A percentile compares a stretch with the other conserved stretches of the same genome.
Conservation (phyloP, 2,329 filamentous ascomycete species). For the Sporothrix schenckii region DNA sequence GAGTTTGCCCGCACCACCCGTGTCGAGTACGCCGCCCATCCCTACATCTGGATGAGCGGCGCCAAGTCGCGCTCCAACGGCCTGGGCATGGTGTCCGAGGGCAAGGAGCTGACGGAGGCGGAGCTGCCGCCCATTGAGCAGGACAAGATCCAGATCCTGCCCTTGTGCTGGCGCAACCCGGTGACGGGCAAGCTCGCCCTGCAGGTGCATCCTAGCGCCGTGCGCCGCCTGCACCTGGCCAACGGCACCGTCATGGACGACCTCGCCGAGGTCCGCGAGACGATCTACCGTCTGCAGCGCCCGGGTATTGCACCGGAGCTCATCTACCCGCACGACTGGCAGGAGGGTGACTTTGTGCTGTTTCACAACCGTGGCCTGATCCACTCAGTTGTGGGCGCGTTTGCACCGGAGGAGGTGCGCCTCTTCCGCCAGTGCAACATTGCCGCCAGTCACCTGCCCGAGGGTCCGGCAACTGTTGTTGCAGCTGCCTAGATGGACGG, state of each 20-base stretch:
- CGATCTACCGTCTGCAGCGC: slow-evolving; percentile 68
- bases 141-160: slow-evolving; percentile 69
- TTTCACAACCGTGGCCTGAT: slow-evolving; percentile 78
- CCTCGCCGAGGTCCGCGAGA: slow-evolving; percentile 65
- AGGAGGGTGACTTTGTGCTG: slow-evolving; percentile 73
- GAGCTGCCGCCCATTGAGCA: slow-evolving; percentile 68
- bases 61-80: slow-evolving; percentile 69
- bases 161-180: slow-evolving; percentile 78
- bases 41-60: slow-evolving; percentile 78
- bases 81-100: slow-evolving; percentile 65
- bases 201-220: slow-evolving; percentile 73
- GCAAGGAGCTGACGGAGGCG: slow-evolving; percentile 57
- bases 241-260: slow-evolving; percentile 71
- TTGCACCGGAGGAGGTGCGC: slow-evolving; percentile 70
- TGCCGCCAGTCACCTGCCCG: slow-evolving; percentile 56
- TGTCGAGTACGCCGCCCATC: slow-evolving; percentile 76
- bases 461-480: slow-evolving; percentile 24
- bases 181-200: slow-evolving; percentile 69
- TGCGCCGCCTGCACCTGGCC: slow-evolving; percentile 67
- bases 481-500: slow-evolving; percentile 3
- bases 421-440: slow-evolving; percentile 80
- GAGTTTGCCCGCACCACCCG: slow-evolving; percentile 67
- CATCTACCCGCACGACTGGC: slow-evolving; percentile 77
- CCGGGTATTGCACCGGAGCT: slow-evolving; percentile 69
- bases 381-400: slow-evolving; percentile 76